phyloP scores from a whole-genome alignment of 495 filamentous ascomycete genomes.

The Penicillium riverlandense region DNA sequence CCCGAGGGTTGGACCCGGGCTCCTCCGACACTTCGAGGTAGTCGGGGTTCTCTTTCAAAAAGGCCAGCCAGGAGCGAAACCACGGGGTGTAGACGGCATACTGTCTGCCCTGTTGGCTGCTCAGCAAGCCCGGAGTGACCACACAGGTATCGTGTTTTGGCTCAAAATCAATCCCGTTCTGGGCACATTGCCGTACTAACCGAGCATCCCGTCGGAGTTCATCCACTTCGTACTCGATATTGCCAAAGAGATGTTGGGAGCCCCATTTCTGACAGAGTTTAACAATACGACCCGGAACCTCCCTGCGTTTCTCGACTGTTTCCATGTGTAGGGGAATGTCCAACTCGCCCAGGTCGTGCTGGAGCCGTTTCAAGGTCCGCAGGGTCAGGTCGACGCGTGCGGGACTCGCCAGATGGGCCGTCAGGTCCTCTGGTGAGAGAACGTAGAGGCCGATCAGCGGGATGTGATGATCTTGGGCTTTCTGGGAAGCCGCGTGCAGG shows the following conservation, averaged over 20 bases:
- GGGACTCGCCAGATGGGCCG: conserved; percentile 70
- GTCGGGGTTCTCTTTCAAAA: conserved; percentile 60
- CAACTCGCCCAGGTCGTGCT: conserved; percentile 56
- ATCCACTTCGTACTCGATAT: conserved; percentile 56
- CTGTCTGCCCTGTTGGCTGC: conserved; percentile 59
- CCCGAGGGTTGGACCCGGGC: conserved; percentile 53
- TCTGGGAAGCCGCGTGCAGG: conserved; percentile 57
- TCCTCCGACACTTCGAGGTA: conserved; percentile 52
- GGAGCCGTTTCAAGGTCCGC: conserved; percentile 57
- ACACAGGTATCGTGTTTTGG: conserved; percentile 75
- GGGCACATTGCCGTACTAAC: conserved; percentile 51
- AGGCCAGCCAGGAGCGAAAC: conserved; percentile 68
- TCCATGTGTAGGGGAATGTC: conserved; percentile 78
- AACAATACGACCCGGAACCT: conserved; percentile 57
- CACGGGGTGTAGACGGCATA: conserved; percentile 83
- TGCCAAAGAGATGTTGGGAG: conserved; percentile 53
- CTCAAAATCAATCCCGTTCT: conserved; percentile 55
- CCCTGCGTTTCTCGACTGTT: conserved; percentile 57
- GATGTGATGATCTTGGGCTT: conserved; percentile 54
- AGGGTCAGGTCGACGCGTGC: conserved; percentile 75
- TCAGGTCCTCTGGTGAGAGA: conserved; percentile 77
- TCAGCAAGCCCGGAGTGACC: conserved; percentile 62
- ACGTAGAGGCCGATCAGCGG: conserved; percentile 73
- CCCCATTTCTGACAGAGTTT: conserved; percentile 67
- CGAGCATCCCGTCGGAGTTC: conserved; percentile 61